Conservation (phyloP, 345 rosid genomes). For the Passiflora organensis region DNA sequence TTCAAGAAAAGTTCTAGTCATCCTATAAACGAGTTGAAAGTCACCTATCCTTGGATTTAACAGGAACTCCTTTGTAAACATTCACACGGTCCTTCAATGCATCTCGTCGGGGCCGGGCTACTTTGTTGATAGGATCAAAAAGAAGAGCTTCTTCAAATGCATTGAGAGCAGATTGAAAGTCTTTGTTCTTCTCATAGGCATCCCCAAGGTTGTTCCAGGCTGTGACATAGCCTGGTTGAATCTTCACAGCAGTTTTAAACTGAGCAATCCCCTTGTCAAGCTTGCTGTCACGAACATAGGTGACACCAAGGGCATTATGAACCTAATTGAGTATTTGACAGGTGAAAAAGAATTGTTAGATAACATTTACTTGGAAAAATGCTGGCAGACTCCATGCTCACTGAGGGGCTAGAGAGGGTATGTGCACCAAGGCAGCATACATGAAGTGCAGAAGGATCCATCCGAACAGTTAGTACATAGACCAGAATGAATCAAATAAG, state of each 20-base stretch:
- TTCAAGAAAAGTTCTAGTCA: not conserved
- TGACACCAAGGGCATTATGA: constrained; percentile 65
- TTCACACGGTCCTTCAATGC: constrained; percentile 58
- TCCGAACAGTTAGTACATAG: no score
- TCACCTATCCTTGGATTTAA: constrained; percentile 73
- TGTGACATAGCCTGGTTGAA: constrained; percentile 91
- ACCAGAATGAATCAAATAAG: no score
- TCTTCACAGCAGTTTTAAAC: constrained; percentile 78
- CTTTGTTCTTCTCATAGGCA: constrained; percentile 87
- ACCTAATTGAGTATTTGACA: constrained; percentile 29
- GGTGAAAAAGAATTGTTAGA: not conserved
- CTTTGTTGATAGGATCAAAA: constrained; percentile 86
- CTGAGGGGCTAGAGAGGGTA: no score
- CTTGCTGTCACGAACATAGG: constrained; percentile 67
- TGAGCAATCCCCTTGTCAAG: constrained; percentile 80
- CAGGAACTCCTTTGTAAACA: constrained; percentile 75
- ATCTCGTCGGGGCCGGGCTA: constrained; percentile 80
- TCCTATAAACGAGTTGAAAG: not conserved
- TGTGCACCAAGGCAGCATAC: no score
- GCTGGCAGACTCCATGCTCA: no score
- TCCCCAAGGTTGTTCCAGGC: constrained; percentile 99
- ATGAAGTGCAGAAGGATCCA: no score
- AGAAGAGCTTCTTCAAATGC: constrained; percentile 93
- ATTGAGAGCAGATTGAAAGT: constrained; percentile 62
- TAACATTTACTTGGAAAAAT: no score